These are phyloP conservation scores for Penicillium bialowiezense DNA, from an alignment of 495 filamentous ascomycete genomes.

Conservation along the genomic window DNA sequence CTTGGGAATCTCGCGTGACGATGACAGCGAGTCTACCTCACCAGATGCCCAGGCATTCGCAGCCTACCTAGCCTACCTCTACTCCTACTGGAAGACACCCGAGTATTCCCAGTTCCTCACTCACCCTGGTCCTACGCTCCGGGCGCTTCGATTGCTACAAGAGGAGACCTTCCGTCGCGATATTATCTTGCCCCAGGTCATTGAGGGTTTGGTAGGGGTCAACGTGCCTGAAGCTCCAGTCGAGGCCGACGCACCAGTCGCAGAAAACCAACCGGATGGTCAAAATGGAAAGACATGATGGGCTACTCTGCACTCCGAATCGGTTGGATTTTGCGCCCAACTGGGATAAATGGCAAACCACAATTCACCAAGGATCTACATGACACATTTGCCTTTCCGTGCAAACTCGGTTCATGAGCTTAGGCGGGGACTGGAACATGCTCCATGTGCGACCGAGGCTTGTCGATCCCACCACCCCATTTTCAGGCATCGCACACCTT, in stretches of 20 bases:
- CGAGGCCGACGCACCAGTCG: slow-evolving; percentile 25
- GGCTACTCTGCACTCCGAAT: slow-evolving; percentile 5
- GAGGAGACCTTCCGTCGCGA: slow-evolving; percentile 79
- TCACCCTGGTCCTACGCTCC: slow-evolving; percentile 80
- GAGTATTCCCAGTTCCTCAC: slow-evolving; percentile 78
- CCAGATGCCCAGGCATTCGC: slow-evolving; percentile 64
- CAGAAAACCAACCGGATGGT: slow-evolving; percentile 24
- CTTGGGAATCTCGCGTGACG: slow-evolving; percentile 40
- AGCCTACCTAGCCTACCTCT: slow-evolving; percentile 77
- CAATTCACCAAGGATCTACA: not conserved
- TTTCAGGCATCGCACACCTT: not conserved
- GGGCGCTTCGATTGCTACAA: slow-evolving; percentile 77
- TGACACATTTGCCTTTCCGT: not conserved
- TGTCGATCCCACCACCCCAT: slow-evolving; percentile 2
- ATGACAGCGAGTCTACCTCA: slow-evolving; percentile 41
- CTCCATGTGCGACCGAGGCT: slow-evolving; percentile 9
- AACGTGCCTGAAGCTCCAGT: slow-evolving; percentile 38
- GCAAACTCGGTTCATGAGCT: not conserved
- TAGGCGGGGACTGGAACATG: not conserved
- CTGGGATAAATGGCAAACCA: not conserved
- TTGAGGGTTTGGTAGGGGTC: slow-evolving; percentile 58
- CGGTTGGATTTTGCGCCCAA: slow-evolving; percentile 3
- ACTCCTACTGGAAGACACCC: slow-evolving; percentile 77
- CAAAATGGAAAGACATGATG: slow-evolving; percentile 30
- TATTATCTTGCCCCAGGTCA: slow-evolving; percentile 71